Evolutionary conservation across 23 red algal species (phyloP).

Genomic region (Gracilariopsis chorda): DNA sequence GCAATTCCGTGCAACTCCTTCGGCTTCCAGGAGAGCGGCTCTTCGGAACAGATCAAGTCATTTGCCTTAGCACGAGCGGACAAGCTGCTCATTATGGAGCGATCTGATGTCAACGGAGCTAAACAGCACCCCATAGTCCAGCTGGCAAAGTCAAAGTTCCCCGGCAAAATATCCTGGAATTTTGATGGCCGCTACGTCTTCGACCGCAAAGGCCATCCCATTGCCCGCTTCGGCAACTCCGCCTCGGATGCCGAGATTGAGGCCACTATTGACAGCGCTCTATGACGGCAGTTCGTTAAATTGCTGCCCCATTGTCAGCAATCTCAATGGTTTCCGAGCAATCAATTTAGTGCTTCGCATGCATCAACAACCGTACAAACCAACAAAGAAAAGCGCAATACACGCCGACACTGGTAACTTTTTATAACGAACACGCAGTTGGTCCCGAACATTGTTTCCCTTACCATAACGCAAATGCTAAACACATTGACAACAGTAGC

Average conservation of each 20-base stretch:
- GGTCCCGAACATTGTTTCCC: too few relatives aligned
- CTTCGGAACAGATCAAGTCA: conserved; percentile 66
- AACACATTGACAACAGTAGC: too few relatives aligned
- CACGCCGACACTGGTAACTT: too few relatives aligned
- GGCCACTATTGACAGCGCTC: conserved; percentile 50
- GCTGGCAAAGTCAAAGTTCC: conserved; percentile 40
- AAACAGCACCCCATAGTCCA: conserved; percentile 46
- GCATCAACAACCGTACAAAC: too few relatives aligned
- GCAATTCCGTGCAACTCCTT: conserved; percentile 74
- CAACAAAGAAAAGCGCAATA: too few relatives aligned
- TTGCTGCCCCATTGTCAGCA: too few relatives aligned
- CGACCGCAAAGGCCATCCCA: conserved; percentile 45
- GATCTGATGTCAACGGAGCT: conserved; percentile 49
- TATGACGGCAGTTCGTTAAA: too few relatives aligned
- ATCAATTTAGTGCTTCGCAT: too few relatives aligned
- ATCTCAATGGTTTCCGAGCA: too few relatives aligned
- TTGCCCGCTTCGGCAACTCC: conserved; percentile 54
- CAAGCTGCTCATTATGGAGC: conserved; percentile 43
- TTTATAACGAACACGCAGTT: too few relatives aligned
- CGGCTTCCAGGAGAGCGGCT: conserved; percentile 60
- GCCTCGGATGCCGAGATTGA: conserved; percentile 33
- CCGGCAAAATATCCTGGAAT: conserved; percentile 55
- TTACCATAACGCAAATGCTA: too few relatives aligned
- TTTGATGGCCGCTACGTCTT: conserved; percentile 71
- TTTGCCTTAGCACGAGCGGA: conserved; percentile 31